A percentile compares a stretch with the other conserved stretches of the same genome.
These are phyloP conservation scores for Rosellinia necatrix DNA, from an alignment of 2,329 filamentous ascomycete species.

Conservation along the genomic window DNA sequence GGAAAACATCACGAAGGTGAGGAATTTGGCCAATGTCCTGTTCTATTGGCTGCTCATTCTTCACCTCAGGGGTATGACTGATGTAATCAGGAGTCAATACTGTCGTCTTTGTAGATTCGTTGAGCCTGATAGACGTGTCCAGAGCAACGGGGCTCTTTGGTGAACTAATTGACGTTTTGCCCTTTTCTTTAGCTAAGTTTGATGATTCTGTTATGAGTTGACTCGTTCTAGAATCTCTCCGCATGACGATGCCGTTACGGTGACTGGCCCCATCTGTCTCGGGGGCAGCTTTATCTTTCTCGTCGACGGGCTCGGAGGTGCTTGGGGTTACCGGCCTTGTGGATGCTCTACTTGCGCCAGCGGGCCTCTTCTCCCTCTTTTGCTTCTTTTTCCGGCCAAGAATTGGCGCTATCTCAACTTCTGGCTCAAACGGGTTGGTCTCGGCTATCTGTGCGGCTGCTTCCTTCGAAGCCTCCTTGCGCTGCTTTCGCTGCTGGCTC, in stretches of 20 bases:
- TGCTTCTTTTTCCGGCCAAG: constrained; percentile 83
- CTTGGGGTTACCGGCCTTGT: constrained; percentile 40
- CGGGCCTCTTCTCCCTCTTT: constrained; percentile 68
- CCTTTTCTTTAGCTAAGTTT: constrained; percentile 33
- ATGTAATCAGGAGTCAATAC: constrained; percentile 44
- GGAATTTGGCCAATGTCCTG: constrained; percentile 42
- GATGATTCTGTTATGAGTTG: constrained; percentile 26
- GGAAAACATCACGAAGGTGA: constrained; percentile 44
- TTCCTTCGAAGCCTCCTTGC: constrained; percentile 69
- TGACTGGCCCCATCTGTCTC: constrained; percentile 36
- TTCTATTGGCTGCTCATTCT: constrained; percentile 37
- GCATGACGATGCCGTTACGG: constrained; percentile 28
- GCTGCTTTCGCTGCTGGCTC: constrained; percentile 77
- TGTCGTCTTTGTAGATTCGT: constrained; percentile 44
- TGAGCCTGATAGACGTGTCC: constrained; percentile 41
- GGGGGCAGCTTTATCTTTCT: constrained; percentile 39
- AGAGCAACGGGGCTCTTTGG: constrained; percentile 36
- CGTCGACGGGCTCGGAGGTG: constrained; percentile 38
- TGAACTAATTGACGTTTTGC: constrained; percentile 34
- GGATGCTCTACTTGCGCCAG: constrained; percentile 35
- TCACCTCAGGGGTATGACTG: constrained; percentile 34
- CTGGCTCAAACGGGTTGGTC: constrained; percentile 54
- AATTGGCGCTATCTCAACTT: constrained; percentile 70
- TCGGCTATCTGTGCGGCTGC: constrained; percentile 61
- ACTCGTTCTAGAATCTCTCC: constrained; percentile 30